Base-by-base conservation (phyloP, 2,329 filamentous ascomycete species). In the Arthrobotrys musiformis region DNA sequence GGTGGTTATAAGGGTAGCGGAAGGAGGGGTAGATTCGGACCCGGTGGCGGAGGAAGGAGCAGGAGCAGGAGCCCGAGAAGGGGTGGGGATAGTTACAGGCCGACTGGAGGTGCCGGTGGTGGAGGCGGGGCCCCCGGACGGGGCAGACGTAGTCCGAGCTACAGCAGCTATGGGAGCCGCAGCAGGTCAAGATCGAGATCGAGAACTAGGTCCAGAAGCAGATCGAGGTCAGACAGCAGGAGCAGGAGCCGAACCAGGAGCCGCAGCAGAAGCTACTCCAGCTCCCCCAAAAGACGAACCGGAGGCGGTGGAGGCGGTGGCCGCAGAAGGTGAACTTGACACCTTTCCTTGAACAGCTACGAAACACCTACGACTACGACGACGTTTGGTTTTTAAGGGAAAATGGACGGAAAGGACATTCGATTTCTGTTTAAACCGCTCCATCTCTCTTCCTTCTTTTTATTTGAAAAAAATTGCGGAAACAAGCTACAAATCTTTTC, bases 131-230 rank as follows among this genome's bases (percentile, higher is more conserved):
- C 40, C 5, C 82, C 81, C 30, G 70, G 63, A 28, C 85, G 88
- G 78, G 85, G 89, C 79, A 89, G 88, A 80, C 87, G 87, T 2
- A 90, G 89, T 80, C 90, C 90, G 80, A 88, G 86, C 80, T 89
- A 88, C 79, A 89, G 89, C 80, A 87, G 86, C 81, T 80, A 79
- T 13, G 76, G 79, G 26, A 81, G 80, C 42, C 62, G 79, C 7
- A 80, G 78, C 62, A 70, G 79, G 37, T 79, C 73, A 22, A 73
- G 79, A 33, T 88, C 87, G 80, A 85, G 62, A 42, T n/a, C 44
- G 13, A 50, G 44, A 13, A 28, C 24, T 13, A 60, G 66, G 54
- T 35, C 44, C 6, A 50, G 30, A n/a, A 48, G 26, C 37, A 60
- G 66, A 50, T 46, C 66, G 3, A 60, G 52, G 5, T 46, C 35